These are phyloP conservation scores for Talaromyces sp. DNA, from an alignment of 2,329 filamentous ascomycete genomes.

Conservation along the genomic window DNA sequence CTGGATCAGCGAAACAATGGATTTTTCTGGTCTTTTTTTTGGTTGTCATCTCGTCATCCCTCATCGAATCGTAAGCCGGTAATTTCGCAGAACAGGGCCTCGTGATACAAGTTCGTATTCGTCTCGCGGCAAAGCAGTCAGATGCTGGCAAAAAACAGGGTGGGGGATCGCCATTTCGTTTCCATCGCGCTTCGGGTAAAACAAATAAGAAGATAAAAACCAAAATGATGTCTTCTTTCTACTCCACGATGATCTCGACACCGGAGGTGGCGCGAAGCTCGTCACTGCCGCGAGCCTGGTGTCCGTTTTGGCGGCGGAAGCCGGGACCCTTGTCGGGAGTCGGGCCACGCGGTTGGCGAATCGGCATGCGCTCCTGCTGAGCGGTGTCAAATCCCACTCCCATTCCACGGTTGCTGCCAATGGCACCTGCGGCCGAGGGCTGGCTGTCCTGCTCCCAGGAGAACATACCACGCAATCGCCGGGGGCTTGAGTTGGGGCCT, in stretches of 20 bases:
- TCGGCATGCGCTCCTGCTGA: slow-evolving; percentile 57
- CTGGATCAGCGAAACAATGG: slow-evolving; percentile 43
- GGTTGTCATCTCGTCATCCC: slow-evolving; percentile 50
- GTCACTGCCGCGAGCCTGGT: slow-evolving; percentile 64
- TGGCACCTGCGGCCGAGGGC: slow-evolving; percentile 55
- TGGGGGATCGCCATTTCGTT: slow-evolving; percentile 9
- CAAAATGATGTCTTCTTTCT: slow-evolving; percentile 30
- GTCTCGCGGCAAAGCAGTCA: slow-evolving; percentile 45
- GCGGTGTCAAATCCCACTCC: slow-evolving; percentile 61
- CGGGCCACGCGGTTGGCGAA: slow-evolving; percentile 65
- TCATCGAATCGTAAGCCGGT: slow-evolving; percentile 52
- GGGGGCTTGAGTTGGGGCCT: slow-evolving; percentile 56
- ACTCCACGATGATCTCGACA: slow-evolving; percentile 67
- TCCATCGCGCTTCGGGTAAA: neutral
- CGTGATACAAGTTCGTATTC: slow-evolving; percentile 47
- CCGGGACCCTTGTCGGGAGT: slow-evolving; percentile 61
- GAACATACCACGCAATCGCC: slow-evolving; percentile 61
- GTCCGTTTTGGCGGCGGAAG: slow-evolving; percentile 64
- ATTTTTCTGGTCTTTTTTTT: slow-evolving; percentile 42
- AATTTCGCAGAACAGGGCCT: slow-evolving; percentile 41
- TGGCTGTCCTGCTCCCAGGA: slow-evolving; percentile 61
- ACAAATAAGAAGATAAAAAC: slow-evolving; percentile 8
- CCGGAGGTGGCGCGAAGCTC: slow-evolving; percentile 63
- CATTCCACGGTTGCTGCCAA: slow-evolving; percentile 66
- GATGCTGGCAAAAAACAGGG: slow-evolving; percentile 37